Base-by-base conservation (phyloP, 2,329 filamentous ascomycete species). In the Chalaropsis ovoidea region DNA sequence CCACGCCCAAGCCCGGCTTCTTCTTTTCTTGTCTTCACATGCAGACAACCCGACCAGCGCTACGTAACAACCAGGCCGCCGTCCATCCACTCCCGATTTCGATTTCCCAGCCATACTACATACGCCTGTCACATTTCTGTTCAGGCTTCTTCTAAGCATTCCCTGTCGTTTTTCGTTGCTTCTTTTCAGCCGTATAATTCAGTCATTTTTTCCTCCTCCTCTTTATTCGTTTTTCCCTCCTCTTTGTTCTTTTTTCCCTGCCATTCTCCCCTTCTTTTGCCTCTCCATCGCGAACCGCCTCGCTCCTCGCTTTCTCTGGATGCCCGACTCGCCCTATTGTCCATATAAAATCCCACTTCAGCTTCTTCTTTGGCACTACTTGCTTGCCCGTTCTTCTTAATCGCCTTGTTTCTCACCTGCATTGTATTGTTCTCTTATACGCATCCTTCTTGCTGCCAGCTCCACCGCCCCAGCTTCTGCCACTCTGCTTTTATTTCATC, bases 351-450 rank as follows among this genome's bases (percentile, higher is more conserved):
- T 56, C 52, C 19, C 13, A 2, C 22, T 35, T 17, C 13, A 43
- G 17, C 11, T n/a, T 13, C 42, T 43, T 13, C 42, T n/a, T 15
- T 42, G 2, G 41, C 15, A 42, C 15, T 42, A 7, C 42, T 43
- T 43, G 31, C 6, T 31, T 6, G 2, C 6, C 31, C 6, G 31
- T 31, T 31, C 31, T 31, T 19, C 52, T 56, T 56, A 56, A 56
- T 56, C 22, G 10, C 8, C 11, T 31, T 31, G 52, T 31, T 56
- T 13, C 52, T 27, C 4, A 31, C 22, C 22, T 17, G 52, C 52
- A 56, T 56, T 56, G 1, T 56, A 56, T 56, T 56, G 1, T 56
- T 56, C 49, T 35, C 52, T 56, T 56, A 56, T 35, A 56, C 52
- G 52, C 52, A 56, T 56, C 52, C 52, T 56, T 56, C 52, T 6